These are phyloP conservation scores for Pythium sukuiense DNA, from an alignment of 352 stramenopile genomes.

Conservation along the genomic window DNA sequence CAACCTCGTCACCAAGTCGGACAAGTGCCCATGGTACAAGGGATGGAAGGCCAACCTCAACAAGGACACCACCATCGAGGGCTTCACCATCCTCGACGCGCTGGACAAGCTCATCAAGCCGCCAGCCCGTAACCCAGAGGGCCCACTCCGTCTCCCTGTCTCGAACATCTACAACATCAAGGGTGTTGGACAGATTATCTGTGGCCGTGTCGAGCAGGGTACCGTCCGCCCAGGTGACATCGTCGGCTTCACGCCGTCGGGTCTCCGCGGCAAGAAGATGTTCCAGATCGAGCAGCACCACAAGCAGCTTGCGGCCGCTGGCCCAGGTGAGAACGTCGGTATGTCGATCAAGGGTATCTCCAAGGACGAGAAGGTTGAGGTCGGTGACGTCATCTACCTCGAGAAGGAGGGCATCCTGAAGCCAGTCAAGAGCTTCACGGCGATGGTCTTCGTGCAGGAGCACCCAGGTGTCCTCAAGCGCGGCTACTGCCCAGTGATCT, in stretches of 20 bases:
- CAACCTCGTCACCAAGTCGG: constrained; percentile 70
- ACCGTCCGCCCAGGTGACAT: constrained; percentile 59
- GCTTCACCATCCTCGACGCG: constrained; percentile 60
- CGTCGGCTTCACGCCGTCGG: constrained; percentile 61
- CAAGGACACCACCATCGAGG: constrained; percentile 31
- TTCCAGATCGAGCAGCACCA: constrained; percentile 85
- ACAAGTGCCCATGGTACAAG: constrained; percentile 77
- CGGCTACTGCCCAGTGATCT: constrained; percentile 72
- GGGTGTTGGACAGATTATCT: constrained; percentile 77
- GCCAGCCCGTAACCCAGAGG: constrained; percentile 54
- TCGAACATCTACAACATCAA: constrained; percentile 87
- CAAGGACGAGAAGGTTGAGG: constrained; percentile 70
- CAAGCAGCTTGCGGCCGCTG: constrained; percentile 57
- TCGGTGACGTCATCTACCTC: constrained; percentile 49
- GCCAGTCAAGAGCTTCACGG: constrained; percentile 68
- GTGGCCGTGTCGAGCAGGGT: constrained; percentile 64
- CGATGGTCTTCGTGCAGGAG: constrained; percentile 74
- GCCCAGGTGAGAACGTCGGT: constrained; percentile 76
- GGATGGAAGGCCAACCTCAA: constrained; percentile 72
- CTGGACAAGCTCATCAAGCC: constrained; percentile 40
- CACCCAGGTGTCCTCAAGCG: constrained; percentile 78
- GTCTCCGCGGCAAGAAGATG: constrained; percentile 63
- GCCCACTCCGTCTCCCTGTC: constrained; percentile 50
- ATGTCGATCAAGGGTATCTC: constrained; percentile 79
- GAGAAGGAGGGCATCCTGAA: constrained; percentile 46